phyloP scores from a whole-genome alignment of 2,329 filamentous ascomycete genomes.

The Phialemoniopsis sp. region DNA sequence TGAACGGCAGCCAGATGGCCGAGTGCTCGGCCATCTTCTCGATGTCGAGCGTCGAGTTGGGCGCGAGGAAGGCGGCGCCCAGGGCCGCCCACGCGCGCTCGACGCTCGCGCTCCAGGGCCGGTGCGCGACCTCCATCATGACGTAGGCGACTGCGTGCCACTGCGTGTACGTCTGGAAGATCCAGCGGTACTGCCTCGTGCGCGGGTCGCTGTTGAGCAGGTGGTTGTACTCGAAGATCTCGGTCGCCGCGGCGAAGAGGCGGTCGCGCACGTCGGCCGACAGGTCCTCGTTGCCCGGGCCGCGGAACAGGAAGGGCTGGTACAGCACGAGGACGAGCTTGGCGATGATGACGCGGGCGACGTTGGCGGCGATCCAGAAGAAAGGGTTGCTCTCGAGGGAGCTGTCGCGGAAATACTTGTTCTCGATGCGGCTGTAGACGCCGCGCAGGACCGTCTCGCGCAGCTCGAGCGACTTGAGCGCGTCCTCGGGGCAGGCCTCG shows the following conservation, averaged over 20 bases:
- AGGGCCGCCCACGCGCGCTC: constrained; percentile 21
- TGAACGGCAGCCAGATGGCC: constrained; percentile 49
- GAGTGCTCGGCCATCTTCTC: constrained; percentile 39
- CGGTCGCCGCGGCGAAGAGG: constrained; percentile 45
- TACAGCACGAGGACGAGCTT: constrained; percentile 53
- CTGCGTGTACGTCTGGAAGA: constrained; percentile 55
- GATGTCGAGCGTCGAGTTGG: constrained; percentile 32
- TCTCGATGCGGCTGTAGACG: constrained; percentile 37
- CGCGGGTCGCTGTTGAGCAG: constrained; percentile 45
- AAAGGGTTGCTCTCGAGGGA: constrained; percentile 38
- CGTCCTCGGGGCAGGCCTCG: constrained; percentile 20
- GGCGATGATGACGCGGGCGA: constrained; percentile 44
- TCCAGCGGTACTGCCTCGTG: constrained; percentile 51
- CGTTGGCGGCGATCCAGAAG: constrained; percentile 46
- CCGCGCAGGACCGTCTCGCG: constrained; percentile 29
- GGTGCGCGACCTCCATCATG: constrained; percentile 43
- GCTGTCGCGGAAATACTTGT: constrained; percentile 47
- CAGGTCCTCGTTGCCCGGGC: constrained; percentile 22
- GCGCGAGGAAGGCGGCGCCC: constrained; percentile 20
- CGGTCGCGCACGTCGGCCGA: constrained; percentile 24
- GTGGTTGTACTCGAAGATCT: constrained; percentile 52
- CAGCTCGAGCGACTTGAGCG: constrained; percentile 30
- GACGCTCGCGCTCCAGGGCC: constrained; percentile 27
- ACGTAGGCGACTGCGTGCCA: constrained; percentile 57
- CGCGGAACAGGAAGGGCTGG: constrained; percentile 43